Percentiles rank a stretch among this genome's conserved stretches.
These are phyloP conservation scores for Ophiostoma triangulosporum DNA, from an alignment of 2,329 filamentous ascomycete species.

Conservation along the genomic window DNA sequence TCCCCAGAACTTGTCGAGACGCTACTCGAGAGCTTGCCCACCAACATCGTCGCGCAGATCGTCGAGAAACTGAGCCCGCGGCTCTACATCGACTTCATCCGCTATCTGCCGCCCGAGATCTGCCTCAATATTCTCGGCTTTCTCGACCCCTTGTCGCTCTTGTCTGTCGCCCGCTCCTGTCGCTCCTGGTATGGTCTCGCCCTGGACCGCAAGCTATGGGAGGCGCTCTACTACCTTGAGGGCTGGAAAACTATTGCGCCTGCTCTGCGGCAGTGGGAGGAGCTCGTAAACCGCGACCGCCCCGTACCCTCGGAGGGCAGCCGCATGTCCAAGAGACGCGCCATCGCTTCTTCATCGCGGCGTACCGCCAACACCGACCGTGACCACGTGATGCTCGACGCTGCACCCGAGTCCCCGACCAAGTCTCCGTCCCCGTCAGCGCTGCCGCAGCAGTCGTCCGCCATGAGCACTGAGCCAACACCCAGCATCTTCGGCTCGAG, in stretches of 20 bases:
- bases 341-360: slow-evolving; percentile 27
- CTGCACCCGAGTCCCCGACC: neutral
- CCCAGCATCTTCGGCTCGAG: slow-evolving; percentile 1
- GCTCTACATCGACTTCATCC: slow-evolving; percentile 84
- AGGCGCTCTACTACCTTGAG: slow-evolving; percentile 66
- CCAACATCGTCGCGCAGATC: slow-evolving; percentile 64
- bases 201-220: slow-evolving; percentile 77
- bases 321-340: slow-evolving; percentile 39
- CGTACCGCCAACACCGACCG: slow-evolving; percentile 26
- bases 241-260: slow-evolving; percentile 64
- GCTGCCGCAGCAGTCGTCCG: neutral
- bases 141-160: slow-evolving; percentile 66
- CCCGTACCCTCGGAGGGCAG: slow-evolving; percentile 32
- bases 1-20: slow-evolving; percentile 63
- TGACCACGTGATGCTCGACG: slow-evolving; percentile 30
- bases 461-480: neutral
- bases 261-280: slow-evolving; percentile 56
- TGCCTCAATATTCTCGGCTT: slow-evolving; percentile 81
- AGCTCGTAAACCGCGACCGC: slow-evolving; percentile 34
- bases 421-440: neutral
- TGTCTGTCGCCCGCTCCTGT: slow-evolving; percentile 67
- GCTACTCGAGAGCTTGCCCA: slow-evolving; percentile 65
- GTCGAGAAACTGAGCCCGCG: slow-evolving; percentile 69
- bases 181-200: slow-evolving; percentile 71
- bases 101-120: slow-evolving; percentile 76